Percentiles rank a stretch among this genome's conserved stretches.
phyloP scores from a whole-genome alignment of 2,329 filamentous ascomycete species.

The Trichoderma asperellum region DNA sequence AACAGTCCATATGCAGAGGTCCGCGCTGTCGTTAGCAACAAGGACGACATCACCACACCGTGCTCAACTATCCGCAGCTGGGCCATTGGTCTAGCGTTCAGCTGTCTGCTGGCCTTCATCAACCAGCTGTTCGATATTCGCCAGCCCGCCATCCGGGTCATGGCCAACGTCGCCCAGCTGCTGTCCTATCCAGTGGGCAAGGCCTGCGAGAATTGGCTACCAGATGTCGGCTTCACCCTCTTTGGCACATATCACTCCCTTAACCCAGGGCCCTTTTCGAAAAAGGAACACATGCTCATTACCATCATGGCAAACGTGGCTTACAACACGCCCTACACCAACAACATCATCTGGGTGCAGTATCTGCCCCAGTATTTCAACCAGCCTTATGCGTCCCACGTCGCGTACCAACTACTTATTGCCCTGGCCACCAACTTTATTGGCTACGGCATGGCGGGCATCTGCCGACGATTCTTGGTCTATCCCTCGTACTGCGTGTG shows the following conservation, averaged over 20 bases:
- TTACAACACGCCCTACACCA: conserved; percentile 57
- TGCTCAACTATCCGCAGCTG: conserved; percentile 60
- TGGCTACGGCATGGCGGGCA: conserved; percentile 63
- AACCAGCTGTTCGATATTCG: conserved; percentile 64
- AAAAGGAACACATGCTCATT: conserved; percentile 65
- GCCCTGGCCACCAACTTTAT: conserved; percentile 61
- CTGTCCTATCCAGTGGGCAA: conserved; percentile 60
- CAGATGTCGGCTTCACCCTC: conserved; percentile 54
- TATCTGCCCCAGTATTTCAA: conserved; percentile 58
- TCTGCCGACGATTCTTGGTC: conserved; percentile 58
- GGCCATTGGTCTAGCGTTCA: conserved; percentile 57
- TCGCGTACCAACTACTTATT: conserved; percentile 60
- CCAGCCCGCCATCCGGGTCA: conserved; percentile 57
- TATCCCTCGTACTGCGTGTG: conserved; percentile 61
- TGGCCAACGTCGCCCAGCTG: conserved; percentile 60
- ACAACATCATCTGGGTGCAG: conserved; percentile 60
- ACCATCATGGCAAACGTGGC: conserved; percentile 66
- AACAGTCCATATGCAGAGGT: conserved; percentile 63
- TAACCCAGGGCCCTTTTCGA: conserved; percentile 61
- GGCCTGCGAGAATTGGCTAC: conserved; percentile 54
- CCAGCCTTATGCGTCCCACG: conserved; percentile 56
- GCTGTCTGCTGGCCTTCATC: conserved; percentile 53
- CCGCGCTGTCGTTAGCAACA: conserved; percentile 59
- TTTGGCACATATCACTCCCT: conserved; percentile 53
- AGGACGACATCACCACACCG: conserved; percentile 54